Conservation (phyloP, 1,139 yeast species). For the Kluyveromyces sp. region DNA sequence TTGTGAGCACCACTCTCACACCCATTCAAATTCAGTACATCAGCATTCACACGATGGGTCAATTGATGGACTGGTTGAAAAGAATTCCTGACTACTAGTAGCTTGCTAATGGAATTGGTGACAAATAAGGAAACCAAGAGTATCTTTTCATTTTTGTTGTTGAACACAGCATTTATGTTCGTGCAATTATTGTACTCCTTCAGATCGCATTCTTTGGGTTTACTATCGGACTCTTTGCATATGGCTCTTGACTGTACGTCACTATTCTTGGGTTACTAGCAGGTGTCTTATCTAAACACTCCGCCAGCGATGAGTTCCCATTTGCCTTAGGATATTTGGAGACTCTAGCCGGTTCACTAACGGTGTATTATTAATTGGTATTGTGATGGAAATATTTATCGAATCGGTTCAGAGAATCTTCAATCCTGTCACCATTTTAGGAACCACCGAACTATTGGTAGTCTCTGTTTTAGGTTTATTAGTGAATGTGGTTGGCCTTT, state of each 20-base stretch:
- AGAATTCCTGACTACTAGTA: conserved; percentile 3
- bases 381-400: conserved; percentile 77
- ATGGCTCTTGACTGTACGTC: conserved; percentile 96
- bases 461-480: conserved; percentile 79
- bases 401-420: conserved; percentile 80
- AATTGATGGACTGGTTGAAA: not conserved
- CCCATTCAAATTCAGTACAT: not conserved
- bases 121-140: conserved; percentile 73
- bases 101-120: conserved; percentile 37
- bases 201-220: conserved; percentile 83
- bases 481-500: conserved; percentile 86
- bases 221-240: conserved; percentile 87
- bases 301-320: conserved; percentile 67
- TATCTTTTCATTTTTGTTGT: conserved; percentile 74
- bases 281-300: conserved; percentile 51
- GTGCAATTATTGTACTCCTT: conserved; percentile 87
- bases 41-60: not conserved
- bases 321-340: conserved; percentile 83
- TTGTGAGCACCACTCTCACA: conserved; percentile 10
- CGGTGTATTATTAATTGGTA: conserved; percentile 80
- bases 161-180: conserved; percentile 90
- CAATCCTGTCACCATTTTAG: conserved; percentile 68
- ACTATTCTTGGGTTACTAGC: conserved; percentile 83
- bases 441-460: conserved; percentile 76
- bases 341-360: conserved; percentile 87